Conservation (phyloP, 2,329 filamentous ascomycete species). For the Sporothrix protearum region DNA sequence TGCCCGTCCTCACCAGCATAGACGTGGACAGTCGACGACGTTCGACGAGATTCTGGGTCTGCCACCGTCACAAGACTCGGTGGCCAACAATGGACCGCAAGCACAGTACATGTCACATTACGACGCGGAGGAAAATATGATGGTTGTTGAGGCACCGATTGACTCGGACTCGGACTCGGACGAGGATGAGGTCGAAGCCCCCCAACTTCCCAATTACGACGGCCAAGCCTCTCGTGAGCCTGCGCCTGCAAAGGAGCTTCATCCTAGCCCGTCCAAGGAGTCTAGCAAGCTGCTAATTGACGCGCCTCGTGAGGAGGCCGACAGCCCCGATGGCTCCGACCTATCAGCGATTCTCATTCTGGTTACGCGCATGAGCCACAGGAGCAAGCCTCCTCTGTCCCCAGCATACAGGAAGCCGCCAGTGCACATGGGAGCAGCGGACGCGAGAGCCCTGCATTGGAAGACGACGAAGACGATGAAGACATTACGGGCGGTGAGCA, state of each 20-base stretch:
- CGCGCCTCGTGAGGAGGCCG: background rate
- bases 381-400: background rate
- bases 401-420: background rate
- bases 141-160: conserved; percentile 27
- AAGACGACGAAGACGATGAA: background rate
- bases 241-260: background rate
- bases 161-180: conserved; percentile 26
- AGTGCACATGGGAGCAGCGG: background rate
- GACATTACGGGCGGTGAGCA: background rate
- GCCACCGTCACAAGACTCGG: background rate
- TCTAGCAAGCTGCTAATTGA: background rate
- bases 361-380: background rate
- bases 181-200: background rate
- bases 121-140: conserved; percentile 18
- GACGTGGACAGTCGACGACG: background rate
- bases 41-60: conserved; percentile 10
- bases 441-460: background rate
- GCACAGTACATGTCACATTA: background rate
- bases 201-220: background rate
- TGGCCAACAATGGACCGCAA: background rate
- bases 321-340: background rate
- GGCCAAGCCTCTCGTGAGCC: background rate
- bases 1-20: background rate
- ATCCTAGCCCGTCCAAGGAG: background rate
- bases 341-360: background rate